These are phyloP conservation scores for Dinochytrium kinnereticum DNA, from an alignment of 371 early-diverging fungal genomes.

Conservation along the genomic window DNA sequence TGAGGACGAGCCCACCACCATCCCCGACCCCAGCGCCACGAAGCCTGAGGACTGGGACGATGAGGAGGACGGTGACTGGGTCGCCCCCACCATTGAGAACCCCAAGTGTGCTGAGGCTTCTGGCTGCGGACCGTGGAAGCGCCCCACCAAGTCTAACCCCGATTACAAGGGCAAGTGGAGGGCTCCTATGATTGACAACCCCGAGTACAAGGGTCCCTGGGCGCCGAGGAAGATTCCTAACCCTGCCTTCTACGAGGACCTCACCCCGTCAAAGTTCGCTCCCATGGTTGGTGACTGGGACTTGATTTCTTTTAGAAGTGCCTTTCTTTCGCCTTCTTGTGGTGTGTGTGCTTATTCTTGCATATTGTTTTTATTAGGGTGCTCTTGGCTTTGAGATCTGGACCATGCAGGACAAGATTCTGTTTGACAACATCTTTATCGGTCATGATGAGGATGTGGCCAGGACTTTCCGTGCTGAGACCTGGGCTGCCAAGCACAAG, in stretches of 20 bases:
- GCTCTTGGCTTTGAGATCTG: constrained; percentile 95
- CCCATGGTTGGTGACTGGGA: constrained; percentile 61
- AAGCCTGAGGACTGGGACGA: constrained; percentile 80
- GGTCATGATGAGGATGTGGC: constrained; percentile 71
- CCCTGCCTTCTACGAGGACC: constrained; percentile 89
- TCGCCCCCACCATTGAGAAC: constrained; percentile 70
- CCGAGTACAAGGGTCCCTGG: constrained; percentile 95
- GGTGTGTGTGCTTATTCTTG: constrained; percentile 7
- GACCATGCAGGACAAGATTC: constrained; percentile 93
- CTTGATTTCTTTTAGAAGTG: no score
- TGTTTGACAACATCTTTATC: constrained; percentile 91
- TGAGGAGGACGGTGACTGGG: constrained; percentile 80
- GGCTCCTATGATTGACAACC: constrained; percentile 89
- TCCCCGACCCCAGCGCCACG: constrained; percentile 81
- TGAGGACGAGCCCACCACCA: constrained; percentile 61
- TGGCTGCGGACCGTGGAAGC: constrained; percentile 89
- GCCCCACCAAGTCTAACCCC: constrained; percentile 87
- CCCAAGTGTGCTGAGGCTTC: constrained; percentile 83
- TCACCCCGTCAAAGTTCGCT: constrained; percentile 73
- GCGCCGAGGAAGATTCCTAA: constrained; percentile 87
- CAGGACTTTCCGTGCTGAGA: constrained; percentile 68
- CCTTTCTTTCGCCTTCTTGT: constrained; percentile 5
- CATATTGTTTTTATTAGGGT: constrained; percentile 32
- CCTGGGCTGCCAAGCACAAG: constrained; percentile 64
- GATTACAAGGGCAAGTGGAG: constrained; percentile 78